A percentile compares a stretch with the other conserved stretches of the same genome.
Evolutionary conservation across 2,329 filamentous ascomycete genomes (phyloP).

Genomic region (Coccinonectria pachysandricola): DNA sequence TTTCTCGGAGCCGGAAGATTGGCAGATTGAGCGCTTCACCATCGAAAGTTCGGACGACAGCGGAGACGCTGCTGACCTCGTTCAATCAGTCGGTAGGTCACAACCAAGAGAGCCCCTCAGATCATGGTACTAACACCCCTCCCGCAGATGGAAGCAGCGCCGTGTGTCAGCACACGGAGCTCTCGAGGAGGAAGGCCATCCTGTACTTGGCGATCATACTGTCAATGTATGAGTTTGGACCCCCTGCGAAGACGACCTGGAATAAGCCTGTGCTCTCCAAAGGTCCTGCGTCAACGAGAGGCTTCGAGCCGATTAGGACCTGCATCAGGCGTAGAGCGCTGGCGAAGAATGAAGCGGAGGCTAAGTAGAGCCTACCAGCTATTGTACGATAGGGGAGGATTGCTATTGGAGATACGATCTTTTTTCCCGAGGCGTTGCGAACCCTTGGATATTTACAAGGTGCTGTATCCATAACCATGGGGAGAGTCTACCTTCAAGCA

Average conservation of each 20-base stretch:
- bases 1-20: slow-evolving; percentile 25
- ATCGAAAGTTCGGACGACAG: no score
- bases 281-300: slow-evolving; percentile 19
- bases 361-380: no score
- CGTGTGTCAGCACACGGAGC: slow-evolving; percentile 23
- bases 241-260: slow-evolving; percentile 20
- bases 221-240: slow-evolving; percentile 27
- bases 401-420: no score
- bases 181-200: slow-evolving; percentile 25
- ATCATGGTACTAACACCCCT: slow-evolving; percentile 6
- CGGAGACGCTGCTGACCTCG: no score
- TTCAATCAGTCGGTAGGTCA: no score
- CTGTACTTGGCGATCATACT: slow-evolving; percentile 25
- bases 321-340: slow-evolving; percentile 23
- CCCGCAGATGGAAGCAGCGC: slow-evolving; percentile 23
- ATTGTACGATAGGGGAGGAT: no score
- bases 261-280: slow-evolving; percentile 12
- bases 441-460: no score
- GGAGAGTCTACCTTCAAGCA: no score
- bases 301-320: slow-evolving; percentile 18
- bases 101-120: no score
- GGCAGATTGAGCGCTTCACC: slow-evolving; percentile 25
- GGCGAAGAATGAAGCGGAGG: background rate
- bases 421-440: no score
- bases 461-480: no score